Conservation (phyloP, 768 basidiomycete genomes). For the Sarcodon sp. region DNA sequence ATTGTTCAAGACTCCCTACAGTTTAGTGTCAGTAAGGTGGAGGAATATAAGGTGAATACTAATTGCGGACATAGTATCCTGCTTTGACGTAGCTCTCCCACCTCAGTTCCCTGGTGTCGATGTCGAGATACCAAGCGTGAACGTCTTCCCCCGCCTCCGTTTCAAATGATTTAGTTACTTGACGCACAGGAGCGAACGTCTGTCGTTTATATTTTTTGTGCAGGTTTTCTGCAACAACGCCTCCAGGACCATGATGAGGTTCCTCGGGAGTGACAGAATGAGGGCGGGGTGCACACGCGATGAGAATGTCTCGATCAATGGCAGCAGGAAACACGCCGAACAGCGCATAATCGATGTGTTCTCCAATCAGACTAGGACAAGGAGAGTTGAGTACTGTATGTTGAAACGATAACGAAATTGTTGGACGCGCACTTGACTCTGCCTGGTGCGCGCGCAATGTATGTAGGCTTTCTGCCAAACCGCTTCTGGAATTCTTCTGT, state of each 20-base stretch:
- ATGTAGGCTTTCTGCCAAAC: conserved; percentile 55
- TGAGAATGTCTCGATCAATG: conserved; percentile 72
- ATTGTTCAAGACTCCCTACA: conserved; percentile 53
- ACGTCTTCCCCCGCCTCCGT: conserved; percentile 25
- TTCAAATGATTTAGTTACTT: conserved; percentile 6
- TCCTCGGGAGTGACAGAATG: conserved; percentile 7
- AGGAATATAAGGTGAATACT: neutral
- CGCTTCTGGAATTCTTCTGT: conserved; percentile 45
- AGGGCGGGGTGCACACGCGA: conserved; percentile 49
- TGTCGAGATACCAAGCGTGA: conserved; percentile 58
- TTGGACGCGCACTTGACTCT: conserved; percentile 51
- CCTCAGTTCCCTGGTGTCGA: conserved; percentile 51
- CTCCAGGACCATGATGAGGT: conserved; percentile 27
- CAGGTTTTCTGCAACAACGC: conserved; percentile 51
- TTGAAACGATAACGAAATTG: conserved; percentile 15
- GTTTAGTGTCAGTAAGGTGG: neutral
- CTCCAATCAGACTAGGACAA: conserved; percentile 32
- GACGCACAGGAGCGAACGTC: conserved; percentile 41
- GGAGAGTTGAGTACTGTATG: neutral
- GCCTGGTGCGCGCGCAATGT: conserved; percentile 69
- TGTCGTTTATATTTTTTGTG: conserved; percentile 45
- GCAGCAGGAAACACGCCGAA: conserved; percentile 83
- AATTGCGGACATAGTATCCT: conserved; percentile 56
- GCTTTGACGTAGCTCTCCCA: conserved; percentile 90
- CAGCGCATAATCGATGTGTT: conserved; percentile 76